phyloP scores from a whole-genome alignment of 768 basidiomycete genomes.

The Psilocybe azurescens region DNA sequence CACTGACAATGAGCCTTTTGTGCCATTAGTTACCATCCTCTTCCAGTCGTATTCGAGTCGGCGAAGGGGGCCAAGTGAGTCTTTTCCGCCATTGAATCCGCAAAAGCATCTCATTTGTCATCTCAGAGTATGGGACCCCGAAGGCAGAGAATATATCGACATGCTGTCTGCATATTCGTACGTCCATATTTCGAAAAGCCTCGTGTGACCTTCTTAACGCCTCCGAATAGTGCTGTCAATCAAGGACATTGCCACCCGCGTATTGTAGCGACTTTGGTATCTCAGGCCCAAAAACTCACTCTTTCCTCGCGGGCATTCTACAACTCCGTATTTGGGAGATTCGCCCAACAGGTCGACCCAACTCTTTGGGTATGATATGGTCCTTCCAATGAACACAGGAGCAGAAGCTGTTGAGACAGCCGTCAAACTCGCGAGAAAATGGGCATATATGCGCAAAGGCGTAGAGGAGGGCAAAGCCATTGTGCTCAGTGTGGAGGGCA shows the following conservation, averaged over 20 bases:
- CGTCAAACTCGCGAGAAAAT: conserved; percentile 95
- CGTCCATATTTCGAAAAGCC: conserved; percentile 31
- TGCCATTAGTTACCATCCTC: conserved; percentile 87
- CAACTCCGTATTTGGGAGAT: conserved; percentile 89
- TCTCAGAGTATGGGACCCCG: conserved; percentile 85
- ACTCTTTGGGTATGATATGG: conserved; percentile 93
- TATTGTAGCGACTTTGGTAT: conserved; percentile 80
- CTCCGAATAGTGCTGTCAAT: conserved; percentile 73
- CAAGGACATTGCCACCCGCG: conserved; percentile 95
- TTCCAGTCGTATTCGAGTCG: conserved; percentile 92
- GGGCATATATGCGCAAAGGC: conserved; percentile 92
- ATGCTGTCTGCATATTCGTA: conserved; percentile 98
- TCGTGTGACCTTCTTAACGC: conserved; percentile 4
- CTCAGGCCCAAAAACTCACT: conserved; percentile 89
- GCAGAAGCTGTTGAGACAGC: conserved; percentile 98
- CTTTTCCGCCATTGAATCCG: conserved; percentile 38
- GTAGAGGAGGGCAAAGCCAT: conserved; percentile 84
- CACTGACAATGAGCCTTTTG: conserved; percentile 47
- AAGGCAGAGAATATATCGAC: conserved; percentile 96
- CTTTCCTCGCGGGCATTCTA: conserved; percentile 97
- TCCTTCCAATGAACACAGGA: conserved; percentile 98
- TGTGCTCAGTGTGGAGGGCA: conserved; percentile 84
- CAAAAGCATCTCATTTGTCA: conserved; percentile 3
- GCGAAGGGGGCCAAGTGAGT: conserved; percentile 90
- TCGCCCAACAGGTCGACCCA: conserved; percentile 83